Evolutionary conservation across 306 rosid species (phyloP).

Genomic region (Cucumis cinereus): DNA sequence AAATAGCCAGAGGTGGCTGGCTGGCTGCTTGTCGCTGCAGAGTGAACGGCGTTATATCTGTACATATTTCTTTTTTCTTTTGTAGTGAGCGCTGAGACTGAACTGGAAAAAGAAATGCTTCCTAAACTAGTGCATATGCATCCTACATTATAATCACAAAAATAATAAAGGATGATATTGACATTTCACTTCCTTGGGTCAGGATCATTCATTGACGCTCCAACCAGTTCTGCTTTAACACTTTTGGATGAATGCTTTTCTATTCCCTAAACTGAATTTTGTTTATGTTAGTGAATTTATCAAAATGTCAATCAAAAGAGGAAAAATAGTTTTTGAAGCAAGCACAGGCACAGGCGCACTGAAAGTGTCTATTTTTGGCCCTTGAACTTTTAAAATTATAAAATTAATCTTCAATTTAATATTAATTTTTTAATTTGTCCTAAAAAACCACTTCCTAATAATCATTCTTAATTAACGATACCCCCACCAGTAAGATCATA

Average conservation of each 20-base stretch:
- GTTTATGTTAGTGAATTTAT: too few species aligned
- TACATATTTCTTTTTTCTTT: neutral
- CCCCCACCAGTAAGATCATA: too few species aligned
- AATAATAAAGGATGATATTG: constrained; percentile 1
- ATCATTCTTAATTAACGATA: too few species aligned
- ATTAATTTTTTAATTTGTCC: too few species aligned
- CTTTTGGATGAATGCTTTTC: neutral
- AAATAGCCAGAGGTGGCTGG: neutral
- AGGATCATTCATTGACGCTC: neutral
- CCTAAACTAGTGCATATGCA: neutral
- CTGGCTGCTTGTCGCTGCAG: neutral
- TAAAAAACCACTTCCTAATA: too few species aligned
- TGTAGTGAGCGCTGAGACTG: neutral
- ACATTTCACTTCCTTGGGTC: neutral
- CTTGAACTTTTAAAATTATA: too few species aligned
- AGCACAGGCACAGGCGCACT: too few species aligned
- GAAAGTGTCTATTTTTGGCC: too few species aligned
- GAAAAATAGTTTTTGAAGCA: too few species aligned
- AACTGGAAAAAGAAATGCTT: neutral
- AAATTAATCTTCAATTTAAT: too few species aligned
- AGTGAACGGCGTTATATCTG: neutral
- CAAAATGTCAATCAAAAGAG: too few species aligned
- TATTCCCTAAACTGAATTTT: too few species aligned
- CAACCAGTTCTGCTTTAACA: neutral
- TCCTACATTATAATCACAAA: neutral